Conservation (phyloP, 768 basidiomycete genomes). For the Suillus brevipes region DNA sequence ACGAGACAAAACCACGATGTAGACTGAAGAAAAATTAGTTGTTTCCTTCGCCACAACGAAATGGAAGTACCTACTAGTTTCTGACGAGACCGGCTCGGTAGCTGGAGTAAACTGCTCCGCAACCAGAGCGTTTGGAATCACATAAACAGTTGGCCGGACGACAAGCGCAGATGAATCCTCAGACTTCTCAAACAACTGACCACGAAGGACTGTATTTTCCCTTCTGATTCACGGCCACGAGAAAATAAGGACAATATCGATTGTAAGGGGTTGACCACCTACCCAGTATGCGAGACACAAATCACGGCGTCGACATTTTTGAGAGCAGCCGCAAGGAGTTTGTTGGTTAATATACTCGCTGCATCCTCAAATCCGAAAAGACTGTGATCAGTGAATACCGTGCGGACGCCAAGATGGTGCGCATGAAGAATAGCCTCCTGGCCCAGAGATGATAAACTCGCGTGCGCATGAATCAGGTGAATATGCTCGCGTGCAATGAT, state of each 20-base stretch:
- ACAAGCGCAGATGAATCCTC: constrained; percentile 44
- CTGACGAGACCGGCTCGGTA: constrained; percentile 41
- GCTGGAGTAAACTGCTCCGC: constrained; percentile 83
- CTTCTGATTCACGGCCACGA: constrained; percentile 52
- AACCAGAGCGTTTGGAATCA: constrained; percentile 91
- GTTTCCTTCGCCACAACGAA: background rate
- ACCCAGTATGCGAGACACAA: constrained; percentile 97
- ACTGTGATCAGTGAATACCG: constrained; percentile 96
- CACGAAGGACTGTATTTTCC: constrained; percentile 95
- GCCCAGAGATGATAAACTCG: constrained; percentile 83
- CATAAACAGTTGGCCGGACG: constrained; percentile 69
- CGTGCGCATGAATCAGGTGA: constrained; percentile 88
- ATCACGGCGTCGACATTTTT: constrained; percentile 93
- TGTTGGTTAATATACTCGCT: constrained; percentile 96
- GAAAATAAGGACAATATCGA: constrained; percentile 2
- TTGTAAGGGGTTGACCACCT: constrained; percentile 21
- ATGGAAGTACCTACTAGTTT: constrained; percentile 51
- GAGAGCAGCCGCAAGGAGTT: constrained; percentile 82
- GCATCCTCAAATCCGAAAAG: constrained; percentile 97
- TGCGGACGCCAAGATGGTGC: constrained; percentile 81
- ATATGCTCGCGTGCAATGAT: constrained; percentile 87
- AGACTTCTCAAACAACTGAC: constrained; percentile 62
- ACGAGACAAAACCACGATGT: constrained; percentile 87
- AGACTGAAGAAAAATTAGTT: constrained; percentile 52
- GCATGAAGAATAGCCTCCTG: constrained; percentile 93